A percentile compares a stretch with the other conserved stretches of the same genome.
Evolutionary conservation across 2,329 filamentous ascomycete genomes (phyloP).

Genomic region (Didymella glomerata): DNA sequence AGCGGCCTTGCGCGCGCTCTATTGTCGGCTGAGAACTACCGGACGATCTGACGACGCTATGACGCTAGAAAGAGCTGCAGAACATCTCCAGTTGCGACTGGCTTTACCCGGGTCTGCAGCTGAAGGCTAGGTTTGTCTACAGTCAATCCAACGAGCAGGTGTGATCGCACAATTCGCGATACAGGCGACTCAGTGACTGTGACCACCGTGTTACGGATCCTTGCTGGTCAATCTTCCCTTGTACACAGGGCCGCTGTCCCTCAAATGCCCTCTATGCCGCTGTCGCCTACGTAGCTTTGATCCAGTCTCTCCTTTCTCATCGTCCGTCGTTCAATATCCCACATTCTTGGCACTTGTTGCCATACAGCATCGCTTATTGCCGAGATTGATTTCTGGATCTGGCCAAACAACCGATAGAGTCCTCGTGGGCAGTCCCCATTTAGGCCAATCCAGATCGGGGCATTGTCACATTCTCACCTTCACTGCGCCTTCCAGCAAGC

Average conservation of each 20-base stretch:
- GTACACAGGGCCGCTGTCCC: not conserved
- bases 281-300: not conserved
- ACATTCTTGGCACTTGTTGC: constrained; percentile 12
- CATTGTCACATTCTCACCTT: constrained; percentile 27
- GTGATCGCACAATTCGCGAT: constrained; percentile 4
- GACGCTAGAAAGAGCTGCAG: constrained; percentile 7
- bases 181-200: constrained; percentile 3
- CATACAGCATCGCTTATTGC: constrained; percentile 3
- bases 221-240: constrained; percentile 2
- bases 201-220: constrained; percentile 11
- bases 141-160: not conserved
- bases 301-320: constrained; percentile 3
- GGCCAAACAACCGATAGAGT: constrained; percentile 10
- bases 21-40: constrained; percentile 10
- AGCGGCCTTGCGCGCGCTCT: constrained; percentile 12
- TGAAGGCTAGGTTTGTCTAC: not conserved
- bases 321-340: not conserved
- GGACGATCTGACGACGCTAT: constrained; percentile 5
- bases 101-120: not conserved
- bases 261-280: not conserved
- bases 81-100: not conserved
- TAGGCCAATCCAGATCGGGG: constrained; percentile 18
- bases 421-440: constrained; percentile 8
- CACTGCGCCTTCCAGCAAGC: constrained; percentile 35
- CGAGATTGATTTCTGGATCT: constrained; percentile 8